Conservation (phyloP, 2,329 filamentous ascomycete species). For the Lasiodiplodia sp. region DNA sequence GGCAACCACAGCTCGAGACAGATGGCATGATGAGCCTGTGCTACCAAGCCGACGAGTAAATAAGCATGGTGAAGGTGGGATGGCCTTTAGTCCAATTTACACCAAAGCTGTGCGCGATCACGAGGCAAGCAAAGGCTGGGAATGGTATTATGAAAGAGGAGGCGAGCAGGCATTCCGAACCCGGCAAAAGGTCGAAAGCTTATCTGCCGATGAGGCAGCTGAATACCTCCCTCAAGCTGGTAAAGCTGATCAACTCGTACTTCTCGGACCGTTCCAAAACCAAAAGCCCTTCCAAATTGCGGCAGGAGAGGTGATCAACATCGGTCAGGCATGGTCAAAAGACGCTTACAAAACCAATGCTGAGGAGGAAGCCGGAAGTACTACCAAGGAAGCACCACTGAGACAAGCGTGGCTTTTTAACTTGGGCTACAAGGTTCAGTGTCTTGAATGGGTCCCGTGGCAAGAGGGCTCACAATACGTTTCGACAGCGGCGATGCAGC, state of each 20-base stretch:
- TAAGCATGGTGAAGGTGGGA: constrained; percentile 43
- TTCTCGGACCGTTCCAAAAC: constrained; percentile 58
- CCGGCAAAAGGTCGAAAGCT: constrained; percentile 48
- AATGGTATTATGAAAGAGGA: constrained; percentile 60
- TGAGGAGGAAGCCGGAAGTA: neutral
- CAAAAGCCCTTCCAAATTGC: constrained; percentile 54
- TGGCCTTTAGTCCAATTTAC: constrained; percentile 55
- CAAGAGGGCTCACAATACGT: constrained; percentile 60
- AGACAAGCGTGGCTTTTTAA: constrained; percentile 63
- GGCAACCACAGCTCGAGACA: constrained; percentile 56
- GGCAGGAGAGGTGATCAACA: constrained; percentile 51
- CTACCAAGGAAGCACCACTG: constrained; percentile 42
- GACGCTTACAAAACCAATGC: constrained; percentile 31
- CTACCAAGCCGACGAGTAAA: constrained; percentile 56
- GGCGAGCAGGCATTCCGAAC: constrained; percentile 51
- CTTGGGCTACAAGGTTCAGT: constrained; percentile 61
- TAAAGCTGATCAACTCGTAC: constrained; percentile 44
- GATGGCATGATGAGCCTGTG: constrained; percentile 60
- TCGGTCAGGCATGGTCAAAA: constrained; percentile 54
- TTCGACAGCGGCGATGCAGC: constrained; percentile 52
- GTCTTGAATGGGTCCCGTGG: constrained; percentile 54
- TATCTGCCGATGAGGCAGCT: constrained; percentile 49
- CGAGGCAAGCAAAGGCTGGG: constrained; percentile 57
- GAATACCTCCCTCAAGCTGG: constrained; percentile 51
- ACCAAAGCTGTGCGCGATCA: constrained; percentile 48